Conservation (phyloP, 2,329 filamentous ascomycete genomes). For the Aspergillus puulaauensis region DNA sequence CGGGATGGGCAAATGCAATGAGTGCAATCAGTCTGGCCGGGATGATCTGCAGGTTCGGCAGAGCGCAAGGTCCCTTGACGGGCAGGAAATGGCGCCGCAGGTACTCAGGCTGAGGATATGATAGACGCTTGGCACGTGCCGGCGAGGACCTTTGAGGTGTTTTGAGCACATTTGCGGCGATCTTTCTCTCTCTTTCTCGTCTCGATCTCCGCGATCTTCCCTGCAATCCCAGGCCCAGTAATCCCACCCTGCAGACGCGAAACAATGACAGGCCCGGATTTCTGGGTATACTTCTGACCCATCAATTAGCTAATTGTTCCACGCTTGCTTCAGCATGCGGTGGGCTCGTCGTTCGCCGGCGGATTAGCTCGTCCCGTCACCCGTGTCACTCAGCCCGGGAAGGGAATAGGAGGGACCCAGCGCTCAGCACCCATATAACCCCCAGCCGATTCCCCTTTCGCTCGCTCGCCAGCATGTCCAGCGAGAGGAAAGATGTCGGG, state of each 20-base stretch:
- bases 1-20: background rate
- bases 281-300: background rate
- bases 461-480: background rate
- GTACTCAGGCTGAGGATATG: background rate
- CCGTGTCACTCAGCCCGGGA: background rate
- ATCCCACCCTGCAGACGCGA: too few species aligned
- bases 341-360: too few species aligned
- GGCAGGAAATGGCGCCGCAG: background rate
- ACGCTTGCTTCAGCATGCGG: too few species aligned
- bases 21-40: background rate
- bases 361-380: too few species aligned
- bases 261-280: background rate
- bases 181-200: background rate
- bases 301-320: too few species aligned
- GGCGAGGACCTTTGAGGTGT: background rate
- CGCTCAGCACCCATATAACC: background rate
- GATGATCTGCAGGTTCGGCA: background rate
- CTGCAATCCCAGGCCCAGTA: background rate
- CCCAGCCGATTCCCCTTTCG: background rate
- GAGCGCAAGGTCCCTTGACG: background rate
- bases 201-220: background rate
- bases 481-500: background rate
- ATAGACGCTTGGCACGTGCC: background rate
- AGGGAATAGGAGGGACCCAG: background rate
- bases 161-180: slow-evolving; percentile 3